Evolutionary conservation across 2,329 filamentous ascomycete genomes (phyloP).

Genomic region (Annulohypoxylon truncatum): DNA sequence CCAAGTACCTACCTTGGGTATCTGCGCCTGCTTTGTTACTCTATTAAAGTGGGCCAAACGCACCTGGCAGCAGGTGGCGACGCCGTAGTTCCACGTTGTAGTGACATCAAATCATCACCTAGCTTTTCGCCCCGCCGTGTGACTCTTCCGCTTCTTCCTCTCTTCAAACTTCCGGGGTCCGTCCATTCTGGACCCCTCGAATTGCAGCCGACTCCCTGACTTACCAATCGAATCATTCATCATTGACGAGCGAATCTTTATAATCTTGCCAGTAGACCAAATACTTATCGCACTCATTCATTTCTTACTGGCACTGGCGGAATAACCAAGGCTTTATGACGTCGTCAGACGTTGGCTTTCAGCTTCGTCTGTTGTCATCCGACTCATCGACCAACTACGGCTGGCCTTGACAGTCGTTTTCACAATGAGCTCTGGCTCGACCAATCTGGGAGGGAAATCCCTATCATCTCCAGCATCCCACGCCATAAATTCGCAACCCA

Average conservation of each 20-base stretch:
- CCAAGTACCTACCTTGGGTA: background rate
- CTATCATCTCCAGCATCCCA: conserved; percentile 59
- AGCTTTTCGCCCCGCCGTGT: conserved; percentile 45
- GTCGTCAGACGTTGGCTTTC: conserved; percentile 23
- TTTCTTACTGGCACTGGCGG: background rate
- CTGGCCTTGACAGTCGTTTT: conserved; percentile 29
- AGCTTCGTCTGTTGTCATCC: conserved; percentile 17
- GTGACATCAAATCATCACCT: conserved; percentile 34
- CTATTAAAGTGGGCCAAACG: background rate
- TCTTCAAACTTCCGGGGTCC: conserved; percentile 47
- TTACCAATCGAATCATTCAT: conserved; percentile 13
- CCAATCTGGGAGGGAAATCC: conserved; percentile 62
- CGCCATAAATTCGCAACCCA: conserved; percentile 55
- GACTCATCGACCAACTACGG: conserved; percentile 9
- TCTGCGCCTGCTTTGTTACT: background rate
- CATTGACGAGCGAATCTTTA: conserved; percentile 12
- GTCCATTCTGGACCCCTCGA: conserved; percentile 48
- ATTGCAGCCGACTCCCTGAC: conserved; percentile 4
- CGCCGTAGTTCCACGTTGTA: conserved; percentile 3
- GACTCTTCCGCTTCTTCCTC: conserved; percentile 43
- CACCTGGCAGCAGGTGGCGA: conserved; percentile 14
- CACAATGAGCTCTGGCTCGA: conserved; percentile 52
- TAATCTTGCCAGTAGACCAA: background rate
- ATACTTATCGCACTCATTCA: conserved; percentile 2
- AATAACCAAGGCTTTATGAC: conserved; percentile 25